These are phyloP conservation scores for Penicillium sp. DNA, from an alignment of 2,329 filamentous ascomycete species.

Conservation along the genomic window DNA sequence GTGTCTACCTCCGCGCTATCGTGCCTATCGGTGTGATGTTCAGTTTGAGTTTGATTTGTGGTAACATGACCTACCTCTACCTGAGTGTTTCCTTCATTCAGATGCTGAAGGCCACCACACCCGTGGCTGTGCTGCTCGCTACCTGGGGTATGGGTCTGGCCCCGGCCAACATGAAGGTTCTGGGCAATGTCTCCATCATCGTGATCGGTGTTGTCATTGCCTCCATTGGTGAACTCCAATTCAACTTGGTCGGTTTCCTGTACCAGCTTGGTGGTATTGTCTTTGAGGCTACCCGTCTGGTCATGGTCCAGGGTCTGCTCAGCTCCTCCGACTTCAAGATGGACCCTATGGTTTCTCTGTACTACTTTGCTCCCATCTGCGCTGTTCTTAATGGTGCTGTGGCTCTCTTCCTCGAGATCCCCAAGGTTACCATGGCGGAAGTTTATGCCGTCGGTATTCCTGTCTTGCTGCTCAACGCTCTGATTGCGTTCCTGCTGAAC, in stretches of 20 bases:
- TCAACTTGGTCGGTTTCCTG: conserved; percentile 65
- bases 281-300: conserved; percentile 78
- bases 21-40: conserved; percentile 95
- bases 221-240: conserved; percentile 93
- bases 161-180: conserved; percentile 79
- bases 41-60: conserved; percentile 92
- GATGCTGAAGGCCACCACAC: conserved; percentile 80
- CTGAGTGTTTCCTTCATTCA: conserved; percentile 96
- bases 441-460: conserved; percentile 66
- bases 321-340: conserved; percentile 79
- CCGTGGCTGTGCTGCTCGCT: conserved; percentile 86
- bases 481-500: conserved; percentile 77
- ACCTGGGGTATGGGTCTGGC: conserved; percentile 86
- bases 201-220: conserved; percentile 93
- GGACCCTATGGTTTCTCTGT: conserved; percentile 83
- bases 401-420: conserved; percentile 68
- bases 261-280: conserved; percentile 74
- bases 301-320: conserved; percentile 83
- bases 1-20: conserved; percentile 85
- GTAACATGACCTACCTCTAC: conserved; percentile 94
- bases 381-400: conserved; percentile 76
- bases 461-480: conserved; percentile 71
- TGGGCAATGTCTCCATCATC: conserved; percentile 92
- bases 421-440: conserved; percentile 65
- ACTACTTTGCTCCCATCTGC: conserved; percentile 87